Evolutionary conservation across 73 alveolate species (phyloP).

Genomic region (Paraurostyla sp.): DNA sequence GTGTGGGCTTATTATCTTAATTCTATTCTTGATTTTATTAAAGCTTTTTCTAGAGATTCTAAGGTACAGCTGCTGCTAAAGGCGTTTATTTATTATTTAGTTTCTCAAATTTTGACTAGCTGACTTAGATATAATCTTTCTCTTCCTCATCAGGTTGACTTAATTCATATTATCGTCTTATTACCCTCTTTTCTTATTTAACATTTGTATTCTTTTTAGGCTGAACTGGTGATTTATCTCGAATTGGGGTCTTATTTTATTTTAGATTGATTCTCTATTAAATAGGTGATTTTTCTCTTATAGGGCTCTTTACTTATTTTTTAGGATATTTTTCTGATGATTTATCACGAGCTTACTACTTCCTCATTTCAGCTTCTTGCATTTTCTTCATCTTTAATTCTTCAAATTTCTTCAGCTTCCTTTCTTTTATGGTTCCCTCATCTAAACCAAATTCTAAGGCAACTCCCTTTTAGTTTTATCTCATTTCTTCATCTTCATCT

Average conservation of each 20-base stretch:
- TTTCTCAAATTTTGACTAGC: constrained; percentile 13
- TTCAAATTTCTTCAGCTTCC: constrained; percentile 48
- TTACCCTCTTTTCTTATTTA: neutral
- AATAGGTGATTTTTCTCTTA: constrained; percentile 31
- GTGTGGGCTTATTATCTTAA: constrained; percentile 21
- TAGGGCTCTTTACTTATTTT: neutral
- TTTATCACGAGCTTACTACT: neutral
- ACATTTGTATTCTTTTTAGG: neutral
- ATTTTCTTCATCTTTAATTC: constrained; percentile 21
- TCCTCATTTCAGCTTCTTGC: constrained; percentile 16
- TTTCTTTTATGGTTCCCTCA: constrained; percentile 35
- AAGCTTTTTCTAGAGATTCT: neutral
- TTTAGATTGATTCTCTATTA: neutral
- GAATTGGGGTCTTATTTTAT: neutral
- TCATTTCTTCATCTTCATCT: neutral
- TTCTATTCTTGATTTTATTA: neutral
- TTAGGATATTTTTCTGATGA: neutral
- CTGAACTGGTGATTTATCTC: neutral
- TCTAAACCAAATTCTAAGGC: constrained; percentile 55
- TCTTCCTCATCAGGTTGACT: constrained; percentile 8
- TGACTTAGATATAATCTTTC: neutral
- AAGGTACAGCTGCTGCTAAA: constrained; percentile 25
- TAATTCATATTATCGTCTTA: constrained; percentile 9
- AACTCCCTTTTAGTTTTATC: constrained; percentile 10
- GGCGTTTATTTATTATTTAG: neutral